Percentiles rank a stretch among this genome's conserved stretches.
Conservation (phyloP, 768 basidiomycete genomes). For the Fomitopsis serialis region DNA sequence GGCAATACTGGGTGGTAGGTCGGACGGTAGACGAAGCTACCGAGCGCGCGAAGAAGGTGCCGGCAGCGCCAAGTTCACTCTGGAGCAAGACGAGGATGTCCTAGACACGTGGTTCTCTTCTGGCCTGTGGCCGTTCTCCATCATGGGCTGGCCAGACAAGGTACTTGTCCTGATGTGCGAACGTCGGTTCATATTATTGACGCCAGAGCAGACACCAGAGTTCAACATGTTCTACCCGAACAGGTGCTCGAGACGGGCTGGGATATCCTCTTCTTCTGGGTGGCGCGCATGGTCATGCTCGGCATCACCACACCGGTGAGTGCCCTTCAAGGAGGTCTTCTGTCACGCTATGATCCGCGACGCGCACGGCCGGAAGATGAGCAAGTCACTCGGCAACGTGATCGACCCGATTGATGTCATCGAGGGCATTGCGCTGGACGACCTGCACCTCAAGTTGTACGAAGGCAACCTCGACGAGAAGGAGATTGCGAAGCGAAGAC, state of each 20-base stretch:
- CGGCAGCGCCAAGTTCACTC: constrained; percentile 53
- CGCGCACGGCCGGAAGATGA: constrained; percentile 98
- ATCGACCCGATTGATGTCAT: constrained; percentile 97
- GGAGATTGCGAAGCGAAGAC: constrained; percentile 83
- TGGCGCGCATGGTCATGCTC: constrained; percentile 95
- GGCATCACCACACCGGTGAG: constrained; percentile 84
- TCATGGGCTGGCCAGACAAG: constrained; percentile 96
- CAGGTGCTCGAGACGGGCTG: constrained; percentile 93
- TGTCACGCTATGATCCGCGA: constrained; percentile 99
- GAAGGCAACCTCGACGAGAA: constrained; percentile 92
- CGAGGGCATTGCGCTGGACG: constrained; percentile 73
- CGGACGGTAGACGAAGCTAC: constrained; percentile 73
- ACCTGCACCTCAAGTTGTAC: constrained; percentile 77
- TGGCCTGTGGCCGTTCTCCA: constrained; percentile 95
- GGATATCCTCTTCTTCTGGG: constrained; percentile 99
- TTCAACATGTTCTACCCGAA: constrained; percentile 81
- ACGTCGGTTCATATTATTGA: background rate
- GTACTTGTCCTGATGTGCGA: constrained; percentile 30
- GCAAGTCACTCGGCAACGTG: constrained; percentile 96
- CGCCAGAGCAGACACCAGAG: constrained; percentile 59
- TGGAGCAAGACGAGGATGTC: constrained; percentile 95
- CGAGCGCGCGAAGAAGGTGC: constrained; percentile 69
- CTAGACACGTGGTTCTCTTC: constrained; percentile 99
- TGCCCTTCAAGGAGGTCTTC: constrained; percentile 94
- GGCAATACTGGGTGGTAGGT: constrained; percentile 91